Base-by-base conservation (phyloP, 2,329 filamentous ascomycete species). In the Ploettnerulaceae sp. region DNA sequence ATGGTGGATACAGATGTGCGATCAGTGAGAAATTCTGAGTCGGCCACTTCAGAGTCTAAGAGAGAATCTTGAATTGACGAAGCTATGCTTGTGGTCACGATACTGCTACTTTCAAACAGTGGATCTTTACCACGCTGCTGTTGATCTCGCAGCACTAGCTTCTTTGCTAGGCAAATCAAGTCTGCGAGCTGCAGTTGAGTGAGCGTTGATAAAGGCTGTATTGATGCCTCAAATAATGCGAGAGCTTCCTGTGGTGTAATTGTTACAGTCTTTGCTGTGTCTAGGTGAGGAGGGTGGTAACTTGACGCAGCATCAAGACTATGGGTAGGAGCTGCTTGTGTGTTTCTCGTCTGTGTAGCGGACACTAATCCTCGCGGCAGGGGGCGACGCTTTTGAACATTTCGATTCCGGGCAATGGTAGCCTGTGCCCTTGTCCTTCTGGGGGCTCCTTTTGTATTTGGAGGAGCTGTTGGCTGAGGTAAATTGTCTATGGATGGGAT, bases 1-100 rank as follows among this genome's bases (percentile, higher is more conserved):
- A 31, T 45, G 25, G 47, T 48, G 14, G 47, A 52, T 2, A 52
- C n/a, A 3, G 52, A 55, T 12, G 49, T 53, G 18, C 44, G 26
- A 15, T 52, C 44, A 5, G 47, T 43, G 9, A 29, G 24, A 33
- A 15, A 44, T 11, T 45, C 47, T 5, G 31, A 28, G 15, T 44
- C 38, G 11, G 32, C 24, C 26, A 46, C 3, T 9, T 46, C 34
- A 4, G 42, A 42, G 11, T n/a, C 36, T 8, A 42, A 44, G 25
- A 38, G 11, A 3, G 25, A 37, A 6, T 42, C 28, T 33, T 31
- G 29, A 28, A 18, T 24, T 6, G 39, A 42, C 2, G 39, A 28
- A 14, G 28, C 26, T 2, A 21, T 32, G 22, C 18, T 22, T 2
- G 18, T 25, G 6, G 17, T 18, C 11, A 15, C 14, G 5, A 24